Conservation (phyloP, 176 grass and related monocot genomes). For the Musa itinerans region DNA sequence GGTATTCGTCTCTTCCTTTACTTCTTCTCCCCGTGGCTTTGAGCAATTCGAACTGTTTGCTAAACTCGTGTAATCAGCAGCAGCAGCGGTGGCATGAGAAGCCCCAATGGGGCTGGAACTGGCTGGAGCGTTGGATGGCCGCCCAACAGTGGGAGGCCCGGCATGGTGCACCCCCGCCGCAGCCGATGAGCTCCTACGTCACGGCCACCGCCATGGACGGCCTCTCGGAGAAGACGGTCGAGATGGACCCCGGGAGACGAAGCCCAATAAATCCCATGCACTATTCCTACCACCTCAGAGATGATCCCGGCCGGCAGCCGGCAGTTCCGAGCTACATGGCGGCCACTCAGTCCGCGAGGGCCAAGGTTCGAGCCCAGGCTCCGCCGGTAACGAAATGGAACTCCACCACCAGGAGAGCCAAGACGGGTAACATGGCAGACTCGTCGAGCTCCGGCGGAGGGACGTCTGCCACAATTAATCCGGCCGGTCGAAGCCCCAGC, state of each 20-base stretch:
- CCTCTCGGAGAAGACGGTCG: constrained; percentile 68
- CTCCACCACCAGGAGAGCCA: not conserved
- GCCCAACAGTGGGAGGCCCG: constrained; percentile 13
- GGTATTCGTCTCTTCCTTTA: not conserved
- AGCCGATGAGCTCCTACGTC: constrained; percentile 13
- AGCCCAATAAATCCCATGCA: constrained; percentile 16
- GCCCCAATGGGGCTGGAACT: constrained; percentile 47
- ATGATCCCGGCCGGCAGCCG: constrained; percentile 2
- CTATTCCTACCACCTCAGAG: not conserved
- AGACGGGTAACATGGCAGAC: constrained; percentile 6
- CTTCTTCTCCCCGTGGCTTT: not conserved
- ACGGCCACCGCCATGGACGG: constrained; percentile 31
- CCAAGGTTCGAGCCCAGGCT: constrained; percentile 37
- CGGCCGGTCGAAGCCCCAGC: constrained; percentile 13
- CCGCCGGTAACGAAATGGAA: not conserved
- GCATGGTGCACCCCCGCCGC: not conserved
- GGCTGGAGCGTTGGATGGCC: constrained; percentile 44
- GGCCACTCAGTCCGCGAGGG: constrained; percentile 60
- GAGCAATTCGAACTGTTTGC: not conserved
- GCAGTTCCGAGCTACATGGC: constrained; percentile 70
- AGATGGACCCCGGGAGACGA: constrained; percentile 39
- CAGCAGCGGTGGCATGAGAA: constrained; percentile 29
- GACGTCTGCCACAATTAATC: not conserved
- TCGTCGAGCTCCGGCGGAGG: constrained; percentile 41
- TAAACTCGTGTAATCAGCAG: not conserved